phyloP scores from a whole-genome alignment of 73 alveolate genomes.

The Paramecium sonneborni region DNA sequence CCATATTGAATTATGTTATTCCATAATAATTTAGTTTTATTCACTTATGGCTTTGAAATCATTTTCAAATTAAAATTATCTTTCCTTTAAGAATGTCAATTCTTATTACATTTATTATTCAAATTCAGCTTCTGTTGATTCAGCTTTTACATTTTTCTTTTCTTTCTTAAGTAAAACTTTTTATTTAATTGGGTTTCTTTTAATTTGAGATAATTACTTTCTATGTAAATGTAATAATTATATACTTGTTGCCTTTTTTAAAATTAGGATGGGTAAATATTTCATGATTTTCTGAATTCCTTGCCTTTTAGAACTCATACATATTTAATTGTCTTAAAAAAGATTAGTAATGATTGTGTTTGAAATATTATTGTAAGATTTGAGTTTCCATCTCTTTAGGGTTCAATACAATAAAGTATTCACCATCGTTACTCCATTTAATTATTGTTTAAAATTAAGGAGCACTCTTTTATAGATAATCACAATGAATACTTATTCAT shows the following conservation, averaged over 20 bases:
- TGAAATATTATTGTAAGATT: background rate
- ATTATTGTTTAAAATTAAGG: background rate
- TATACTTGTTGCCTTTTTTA: background rate
- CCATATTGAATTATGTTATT: background rate
- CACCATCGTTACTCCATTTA: constrained; percentile 18
- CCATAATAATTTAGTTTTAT: background rate
- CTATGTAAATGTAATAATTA: background rate
- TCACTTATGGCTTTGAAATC: background rate
- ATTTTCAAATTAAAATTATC: background rate
- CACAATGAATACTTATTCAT: background rate
- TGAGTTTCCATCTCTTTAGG: background rate
- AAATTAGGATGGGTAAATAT: constrained; percentile 23
- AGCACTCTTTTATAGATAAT: background rate
- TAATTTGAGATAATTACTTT: background rate
- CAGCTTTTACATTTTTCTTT: background rate
- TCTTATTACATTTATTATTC: background rate
- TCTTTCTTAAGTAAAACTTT: background rate
- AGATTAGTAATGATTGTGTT: constrained; percentile 17
- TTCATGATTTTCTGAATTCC: background rate
- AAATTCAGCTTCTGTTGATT: background rate
- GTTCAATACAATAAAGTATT: background rate
- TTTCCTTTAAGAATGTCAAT: background rate
- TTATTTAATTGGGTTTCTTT: background rate
- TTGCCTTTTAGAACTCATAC: constrained; percentile 7
- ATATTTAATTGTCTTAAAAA: background rate